Evolutionary conservation across 2,329 filamentous ascomycete genomes (phyloP).

Genomic region (Ascochyta fabae): DNA sequence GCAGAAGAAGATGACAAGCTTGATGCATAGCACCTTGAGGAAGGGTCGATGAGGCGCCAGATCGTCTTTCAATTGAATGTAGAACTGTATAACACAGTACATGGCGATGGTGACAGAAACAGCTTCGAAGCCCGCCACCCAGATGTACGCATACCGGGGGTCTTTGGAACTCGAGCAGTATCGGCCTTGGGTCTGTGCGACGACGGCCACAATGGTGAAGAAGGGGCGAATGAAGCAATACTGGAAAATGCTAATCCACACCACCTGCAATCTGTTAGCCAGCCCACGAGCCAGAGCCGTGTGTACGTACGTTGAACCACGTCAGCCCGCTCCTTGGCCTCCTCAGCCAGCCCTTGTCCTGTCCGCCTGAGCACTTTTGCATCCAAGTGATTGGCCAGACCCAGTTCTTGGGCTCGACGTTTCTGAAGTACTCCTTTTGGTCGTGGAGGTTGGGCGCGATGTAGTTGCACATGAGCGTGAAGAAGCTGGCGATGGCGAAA

Average conservation of each 20-base stretch:
- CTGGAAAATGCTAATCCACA: constrained; percentile 84
- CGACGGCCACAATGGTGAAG: constrained; percentile 79
- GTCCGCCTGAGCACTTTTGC: constrained; percentile 72
- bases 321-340: constrained; percentile 82
- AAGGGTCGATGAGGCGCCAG: constrained; percentile 74
- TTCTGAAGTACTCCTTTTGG: constrained; percentile 82
- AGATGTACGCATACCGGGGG: constrained; percentile 82
- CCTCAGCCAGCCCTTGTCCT: constrained; percentile 70
- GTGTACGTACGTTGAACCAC: constrained; percentile 75
- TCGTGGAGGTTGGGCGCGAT: constrained; percentile 77
- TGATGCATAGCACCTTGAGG: constrained; percentile 84
- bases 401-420: constrained; percentile 73
- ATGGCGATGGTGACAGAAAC: constrained; percentile 80
- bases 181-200: constrained; percentile 69
- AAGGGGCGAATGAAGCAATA: constrained; percentile 82
- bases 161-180: constrained; percentile 83
- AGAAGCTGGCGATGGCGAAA: constrained; percentile 87
- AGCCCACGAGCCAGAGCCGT: not conserved
- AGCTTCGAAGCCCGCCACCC: constrained; percentile 77
- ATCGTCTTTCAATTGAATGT: constrained; percentile 74
- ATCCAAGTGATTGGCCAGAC: constrained; percentile 75
- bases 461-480: constrained; percentile 81
- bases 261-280: constrained; percentile 57
- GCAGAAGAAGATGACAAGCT: constrained; percentile 87
- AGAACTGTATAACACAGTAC: constrained; percentile 89